Conservation (phyloP, 1,284 basidiomycete species). For the Microbotryomycetes sp. region DNA sequence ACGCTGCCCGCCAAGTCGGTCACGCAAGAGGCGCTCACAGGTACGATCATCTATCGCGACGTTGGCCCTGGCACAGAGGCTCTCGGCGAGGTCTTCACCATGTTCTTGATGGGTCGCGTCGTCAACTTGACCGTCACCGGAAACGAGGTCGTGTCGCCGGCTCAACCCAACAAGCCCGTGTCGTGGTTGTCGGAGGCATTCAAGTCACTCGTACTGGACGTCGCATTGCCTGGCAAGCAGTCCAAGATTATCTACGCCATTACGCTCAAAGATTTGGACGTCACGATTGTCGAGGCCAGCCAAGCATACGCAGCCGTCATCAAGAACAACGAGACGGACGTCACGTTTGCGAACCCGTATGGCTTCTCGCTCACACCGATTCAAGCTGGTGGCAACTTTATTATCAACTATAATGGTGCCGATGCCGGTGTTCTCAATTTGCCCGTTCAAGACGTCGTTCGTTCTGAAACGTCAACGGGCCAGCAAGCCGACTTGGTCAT, state of each 20-base stretch:
- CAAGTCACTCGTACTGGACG: constrained; percentile 56
- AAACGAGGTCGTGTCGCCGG: constrained; percentile 50
- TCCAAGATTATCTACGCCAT: constrained; percentile 61
- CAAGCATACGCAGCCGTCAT: constrained; percentile 54
- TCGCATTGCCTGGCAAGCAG: constrained; percentile 57
- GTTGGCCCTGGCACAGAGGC: constrained; percentile 5
- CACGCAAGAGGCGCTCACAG: constrained; percentile 52
- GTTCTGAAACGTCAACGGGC: constrained; percentile 15
- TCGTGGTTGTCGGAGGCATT: constrained; percentile 64
- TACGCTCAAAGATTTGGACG: constrained; percentile 53
- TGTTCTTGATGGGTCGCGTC: constrained; percentile 58
- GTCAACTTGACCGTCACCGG: constrained; percentile 56
- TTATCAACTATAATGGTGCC: constrained; percentile 9
- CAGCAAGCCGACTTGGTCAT: constrained; percentile 20
- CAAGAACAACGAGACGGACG: constrained; percentile 56
- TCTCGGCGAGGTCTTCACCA: constrained; percentile 60
- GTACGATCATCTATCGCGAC: constrained; percentile 55
- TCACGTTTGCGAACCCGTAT: constrained; percentile 58
- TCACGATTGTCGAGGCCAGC: constrained; percentile 48
- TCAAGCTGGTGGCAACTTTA: constrained; percentile 18
- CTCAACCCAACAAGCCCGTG: constrained; percentile 47
- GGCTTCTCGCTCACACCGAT: constrained; percentile 52
- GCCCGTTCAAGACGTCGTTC: constrained; percentile 12
- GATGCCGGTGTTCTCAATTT: constrained; percentile 14
- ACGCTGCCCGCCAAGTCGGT: constrained; percentile 51